phyloP scores from a whole-genome alignment of 1,139 yeast species.

The Pichia sp. region DNA sequence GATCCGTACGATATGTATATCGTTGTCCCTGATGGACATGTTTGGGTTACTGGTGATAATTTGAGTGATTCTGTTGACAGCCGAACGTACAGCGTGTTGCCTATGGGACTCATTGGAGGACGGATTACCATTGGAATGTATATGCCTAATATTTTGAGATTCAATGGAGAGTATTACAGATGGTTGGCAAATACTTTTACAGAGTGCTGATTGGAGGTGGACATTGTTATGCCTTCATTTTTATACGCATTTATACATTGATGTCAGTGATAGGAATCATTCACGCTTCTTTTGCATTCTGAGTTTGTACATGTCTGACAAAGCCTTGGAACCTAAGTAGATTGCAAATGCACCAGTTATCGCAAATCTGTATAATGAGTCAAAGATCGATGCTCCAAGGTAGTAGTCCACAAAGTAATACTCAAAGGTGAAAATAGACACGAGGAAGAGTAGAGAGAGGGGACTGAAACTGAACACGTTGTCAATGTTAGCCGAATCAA shows the following conservation, averaged over 20 bases:
- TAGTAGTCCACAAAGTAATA: constrained; percentile 60
- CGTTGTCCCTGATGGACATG: constrained; percentile 80
- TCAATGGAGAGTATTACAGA: constrained; percentile 16
- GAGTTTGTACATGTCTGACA: constrained; percentile 29
- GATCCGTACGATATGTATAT: constrained; percentile 45
- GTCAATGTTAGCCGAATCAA: constrained; percentile 39
- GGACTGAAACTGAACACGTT: constrained; percentile 27
- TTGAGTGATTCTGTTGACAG: constrained; percentile 86
- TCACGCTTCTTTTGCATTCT: constrained; percentile 20
- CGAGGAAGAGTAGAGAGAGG: constrained; percentile 42
- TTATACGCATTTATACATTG: neutral
- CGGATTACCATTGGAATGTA: constrained; percentile 43
- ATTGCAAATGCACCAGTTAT: constrained; percentile 50
- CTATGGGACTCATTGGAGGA: constrained; percentile 83
- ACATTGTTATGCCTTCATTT: neutral
- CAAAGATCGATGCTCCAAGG: constrained; percentile 63
- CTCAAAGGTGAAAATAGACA: constrained; percentile 54
- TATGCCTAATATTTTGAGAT: constrained; percentile 15
- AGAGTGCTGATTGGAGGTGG: neutral
- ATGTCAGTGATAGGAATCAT: neutral
- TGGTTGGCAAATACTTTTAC: constrained; percentile 11
- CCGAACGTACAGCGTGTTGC: constrained; percentile 78
- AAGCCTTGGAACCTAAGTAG: constrained; percentile 62
- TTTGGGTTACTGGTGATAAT: constrained; percentile 97
- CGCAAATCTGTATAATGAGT: constrained; percentile 49